Evolutionary conservation across 352 stramenopile species (phyloP).

Genomic region (Plasmopara viticola): DNA sequence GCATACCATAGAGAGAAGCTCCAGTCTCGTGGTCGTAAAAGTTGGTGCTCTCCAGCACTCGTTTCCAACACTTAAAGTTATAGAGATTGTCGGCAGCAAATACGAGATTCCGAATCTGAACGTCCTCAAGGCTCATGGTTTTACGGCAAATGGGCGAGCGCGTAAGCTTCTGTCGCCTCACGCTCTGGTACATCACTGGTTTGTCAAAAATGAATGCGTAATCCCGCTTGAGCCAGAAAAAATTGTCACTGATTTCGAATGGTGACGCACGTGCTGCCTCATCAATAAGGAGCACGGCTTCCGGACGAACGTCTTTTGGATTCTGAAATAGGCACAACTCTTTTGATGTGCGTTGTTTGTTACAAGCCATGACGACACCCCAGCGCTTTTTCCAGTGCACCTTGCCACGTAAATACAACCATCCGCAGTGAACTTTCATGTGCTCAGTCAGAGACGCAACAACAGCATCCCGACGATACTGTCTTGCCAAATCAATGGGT

Average conservation of each 20-base stretch:
- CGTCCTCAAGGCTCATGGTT: slow-evolving; percentile 36
- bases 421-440: slow-evolving; percentile 47
- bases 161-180: slow-evolving; percentile 33
- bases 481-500: slow-evolving; percentile 52
- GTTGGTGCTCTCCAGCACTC: slow-evolving; percentile 26
- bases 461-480: slow-evolving; percentile 30
- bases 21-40: slow-evolving; percentile 20
- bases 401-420: slow-evolving; percentile 41
- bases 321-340: slow-evolving; percentile 49
- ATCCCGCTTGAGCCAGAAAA: slow-evolving; percentile 31
- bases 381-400: slow-evolving; percentile 57
- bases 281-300: slow-evolving; percentile 32
- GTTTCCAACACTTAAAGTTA: slow-evolving; percentile 28
- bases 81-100: slow-evolving; percentile 35
- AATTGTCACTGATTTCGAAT: slow-evolving; percentile 21
- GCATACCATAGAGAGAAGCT: slow-evolving; percentile 8
- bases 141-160: slow-evolving; percentile 34
- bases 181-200: slow-evolving; percentile 29
- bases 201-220: slow-evolving; percentile 40
- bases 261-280: slow-evolving; percentile 20
- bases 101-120: slow-evolving; percentile 29
- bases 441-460: slow-evolving; percentile 37
- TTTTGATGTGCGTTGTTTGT: slow-evolving; percentile 34
- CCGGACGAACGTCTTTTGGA: slow-evolving; percentile 23
- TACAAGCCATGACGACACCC: slow-evolving; percentile 53